These are phyloP conservation scores for Corinectria fuckeliana DNA, from an alignment of 2,329 filamentous ascomycete genomes.

Conservation along the genomic window DNA sequence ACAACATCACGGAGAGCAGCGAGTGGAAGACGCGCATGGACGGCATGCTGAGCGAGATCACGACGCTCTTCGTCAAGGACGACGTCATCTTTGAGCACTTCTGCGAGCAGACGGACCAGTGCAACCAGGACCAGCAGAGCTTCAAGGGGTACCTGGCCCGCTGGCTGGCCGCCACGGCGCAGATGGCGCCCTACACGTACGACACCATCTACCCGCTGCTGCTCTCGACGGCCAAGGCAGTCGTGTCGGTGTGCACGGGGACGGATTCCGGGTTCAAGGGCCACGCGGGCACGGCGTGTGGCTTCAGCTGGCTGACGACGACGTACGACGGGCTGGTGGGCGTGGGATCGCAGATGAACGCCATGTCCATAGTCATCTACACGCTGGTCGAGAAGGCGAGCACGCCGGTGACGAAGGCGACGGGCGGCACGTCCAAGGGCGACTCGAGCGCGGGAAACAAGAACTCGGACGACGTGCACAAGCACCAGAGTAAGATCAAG, in stretches of 20 bases:
- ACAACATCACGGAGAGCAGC: slow-evolving; percentile 61
- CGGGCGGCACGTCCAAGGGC: slow-evolving; percentile 66
- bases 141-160: slow-evolving; percentile 80
- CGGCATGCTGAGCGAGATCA: slow-evolving; percentile 61
- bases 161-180: slow-evolving; percentile 65
- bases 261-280: slow-evolving; percentile 55
- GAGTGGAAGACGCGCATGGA: slow-evolving; percentile 65
- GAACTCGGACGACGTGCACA: slow-evolving; percentile 36
- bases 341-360: slow-evolving; percentile 75
- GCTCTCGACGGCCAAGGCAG: slow-evolving; percentile 56
- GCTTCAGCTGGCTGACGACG: slow-evolving; percentile 66
- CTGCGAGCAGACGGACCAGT: slow-evolving; percentile 67
- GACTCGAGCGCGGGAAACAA: slow-evolving; percentile 53
- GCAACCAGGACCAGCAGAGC: slow-evolving; percentile 73
- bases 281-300: slow-evolving; percentile 65
- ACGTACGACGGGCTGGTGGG: slow-evolving; percentile 66
- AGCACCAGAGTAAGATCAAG: slow-evolving; percentile 49
- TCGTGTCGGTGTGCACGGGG: slow-evolving; percentile 59
- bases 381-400: slow-evolving; percentile 55
- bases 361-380: slow-evolving; percentile 68
- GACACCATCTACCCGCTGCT: slow-evolving; percentile 59
- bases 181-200: slow-evolving; percentile 61
- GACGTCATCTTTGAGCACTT: slow-evolving; percentile 68
- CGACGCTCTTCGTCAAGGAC: slow-evolving; percentile 59
- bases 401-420: slow-evolving; percentile 57